Evolutionary conservation across 1,284 basidiomycete genomes (phyloP), one percentile per base, ranked within the genome.

Genomic region (Rhodotorula sp.): DNA sequence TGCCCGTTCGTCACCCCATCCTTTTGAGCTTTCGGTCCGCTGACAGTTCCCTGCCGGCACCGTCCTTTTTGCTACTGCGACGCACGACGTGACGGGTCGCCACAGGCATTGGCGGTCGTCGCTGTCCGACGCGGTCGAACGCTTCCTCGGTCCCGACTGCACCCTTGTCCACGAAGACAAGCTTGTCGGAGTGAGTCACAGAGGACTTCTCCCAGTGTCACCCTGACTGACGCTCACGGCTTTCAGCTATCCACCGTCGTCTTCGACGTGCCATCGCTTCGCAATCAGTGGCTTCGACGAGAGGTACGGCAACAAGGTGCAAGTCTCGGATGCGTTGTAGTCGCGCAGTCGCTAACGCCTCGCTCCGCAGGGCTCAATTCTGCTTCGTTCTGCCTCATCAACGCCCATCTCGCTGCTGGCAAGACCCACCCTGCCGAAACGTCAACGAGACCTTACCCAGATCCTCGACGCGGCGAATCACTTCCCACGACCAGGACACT

Each of bases 361-460:
- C 46, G 31, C 24, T 8, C 16, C 28, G 6, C 37, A 69, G 59
- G 64, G 70, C 9, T 48, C 90, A 0, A 94, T 98, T 68, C 86
- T 96, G 24, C 85, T 91, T 3, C 87, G 95, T 80, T 98, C 34
- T 97, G 93, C 78, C 90, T 97, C 77, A 87, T 97, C 82, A 99
- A 99, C 81, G 92, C 92, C 75, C 95, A 99, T 83, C 84, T 99
- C 61, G 95, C 94, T 8, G 94, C 95, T 4, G 94, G 95, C 2
- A 93, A 96, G 78, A 85, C 86, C 70, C 88, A 91, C 58, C 86
- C 91, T 37, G 85, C 88, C 10, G 85, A 89, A 89, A 70, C 85
- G 95, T 7, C 96, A 95, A 75, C 87, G 88, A 0, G 94, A 99
- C 80, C 82, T 94, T 6, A 88, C 88, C 1, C 88, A 87, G 1